Base-by-base conservation (phyloP, 208 protist genomes). In the Plasmodiophora brassicae region DNA sequence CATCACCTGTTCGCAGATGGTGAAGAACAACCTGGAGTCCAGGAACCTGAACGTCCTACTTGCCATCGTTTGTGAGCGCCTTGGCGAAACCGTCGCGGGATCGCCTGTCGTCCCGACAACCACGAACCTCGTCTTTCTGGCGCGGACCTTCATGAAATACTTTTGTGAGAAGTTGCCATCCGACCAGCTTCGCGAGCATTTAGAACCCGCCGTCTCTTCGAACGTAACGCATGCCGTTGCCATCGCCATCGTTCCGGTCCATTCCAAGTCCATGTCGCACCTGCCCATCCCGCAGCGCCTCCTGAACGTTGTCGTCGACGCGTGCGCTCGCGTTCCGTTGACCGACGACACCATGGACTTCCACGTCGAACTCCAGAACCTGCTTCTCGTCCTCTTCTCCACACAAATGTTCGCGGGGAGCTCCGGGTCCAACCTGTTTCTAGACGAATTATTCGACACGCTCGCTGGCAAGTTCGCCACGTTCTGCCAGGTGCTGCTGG, bases 1-100 rank as follows among this genome's bases (percentile, higher is more conserved):
- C n/a, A 78, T 78, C 5, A 32, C 41, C n/a, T 78, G 65, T 32
- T n/a, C 10, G 5, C 65, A 38, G n/a, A 78, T 78, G 65, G n/a
- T 78, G 14, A n/a, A 78, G n/a, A 78, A 78, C n/a, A 78, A 78
- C n/a, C 5, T 78, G 14, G 65, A 78, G 14, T 36, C 14, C n/a
- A n/a, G 65, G 32, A 78, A 78, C n/a, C 65, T 78, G 14, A 78
- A 78, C 41, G 65, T 78, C 41, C 65, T 78, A 36, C 65, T 78
- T 78, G 65, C 14, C 5, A 5, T 78, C n/a, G 65, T 78, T 78
- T 78, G 65, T 32, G 65, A 78, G 65, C 32, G 41, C 5, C 14
- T 78, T 8, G 65, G 65, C 14, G 65, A 78, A 5, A 78, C n/a
- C 65, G 14, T 78, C 20, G 14, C 5, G 10, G 65, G 65, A 32